Evolutionary conservation across 768 basidiomycete species (phyloP), one percentile per base, ranked within the genome.

Genomic region (Scleroderma bovista): DNA sequence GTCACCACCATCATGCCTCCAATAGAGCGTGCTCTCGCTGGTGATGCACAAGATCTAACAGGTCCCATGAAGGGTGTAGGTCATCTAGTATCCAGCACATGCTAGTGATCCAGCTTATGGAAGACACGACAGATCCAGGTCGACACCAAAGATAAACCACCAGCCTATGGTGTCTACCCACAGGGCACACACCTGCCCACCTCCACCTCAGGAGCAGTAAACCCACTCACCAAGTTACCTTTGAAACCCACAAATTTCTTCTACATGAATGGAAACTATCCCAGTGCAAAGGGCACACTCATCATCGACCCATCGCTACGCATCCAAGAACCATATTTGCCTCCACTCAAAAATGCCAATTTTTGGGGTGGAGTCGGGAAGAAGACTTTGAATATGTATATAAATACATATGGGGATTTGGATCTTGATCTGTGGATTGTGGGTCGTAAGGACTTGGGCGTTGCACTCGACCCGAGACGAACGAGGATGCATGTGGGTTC

Each of bases 401-500:
- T 76, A 9, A 53, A 51, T 19, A 66, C 73, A 0, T 63, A 69
- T 51, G 69, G 73, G 2, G 46, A 51, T 3, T 64, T 80, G 3
- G 53, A 69, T 2, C 72, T 65, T 9, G 70, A 76, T 0, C 54
- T 80, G 22, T 75, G 68, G 56, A 45, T 78, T 47, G 36, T 71
- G 4, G 51, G 53, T 17, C 51, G 20, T 19, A 36, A 52, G 15
- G 20, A 26, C n/a, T n/a, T n/a, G n/a, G n/a, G n/a, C n/a, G n/a
- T n/a, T n/a, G n/a, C n/a, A n/a, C n/a, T n/a, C n/a, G n/a, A n/a
- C n/a, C n/a, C n/a, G n/a, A n/a, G n/a, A n/a, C 38, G 48, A 16
- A 44, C 48, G 1, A 50, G 41, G 6, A 13, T n/a, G n/a, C n/a
- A n/a, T n/a, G n/a, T n/a, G n/a, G n/a, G n/a, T n/a, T n/a, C n/a